Conservation (phyloP, 345 rosid genomes). For the Durio zibethinus region DNA sequence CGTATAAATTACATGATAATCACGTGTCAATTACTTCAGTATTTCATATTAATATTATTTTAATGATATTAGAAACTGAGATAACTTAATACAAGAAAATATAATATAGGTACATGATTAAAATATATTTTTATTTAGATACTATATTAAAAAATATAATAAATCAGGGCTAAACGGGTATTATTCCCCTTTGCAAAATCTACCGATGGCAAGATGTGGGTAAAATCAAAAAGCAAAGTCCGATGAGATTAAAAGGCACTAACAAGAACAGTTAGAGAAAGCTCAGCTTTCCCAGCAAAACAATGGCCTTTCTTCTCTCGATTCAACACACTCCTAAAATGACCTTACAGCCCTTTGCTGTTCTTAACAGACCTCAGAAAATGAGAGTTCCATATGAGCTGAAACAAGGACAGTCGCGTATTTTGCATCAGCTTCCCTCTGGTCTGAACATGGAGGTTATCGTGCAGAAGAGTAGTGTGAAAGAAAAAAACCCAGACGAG, state of each 20-base stretch:
- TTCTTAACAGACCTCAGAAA: constrained; percentile 26
- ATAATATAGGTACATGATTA: too few relatives aligned
- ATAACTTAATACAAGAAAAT: too few relatives aligned
- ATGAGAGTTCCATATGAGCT: constrained; percentile 46
- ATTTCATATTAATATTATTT: too few relatives aligned
- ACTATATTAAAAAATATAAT: too few relatives aligned
- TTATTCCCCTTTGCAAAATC: too few relatives aligned
- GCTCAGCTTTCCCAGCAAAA: constrained; percentile 18
- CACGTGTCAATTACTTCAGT: too few relatives aligned
- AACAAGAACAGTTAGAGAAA: neutral
- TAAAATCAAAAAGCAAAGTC: too few relatives aligned
- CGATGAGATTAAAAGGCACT: neutral
- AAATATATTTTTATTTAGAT: too few relatives aligned
- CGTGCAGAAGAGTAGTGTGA: constrained; percentile 44
- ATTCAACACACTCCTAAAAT: constrained; percentile 20
- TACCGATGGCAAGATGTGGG: too few relatives aligned
- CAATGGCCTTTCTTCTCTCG: constrained; percentile 42
- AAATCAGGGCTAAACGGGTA: too few relatives aligned
- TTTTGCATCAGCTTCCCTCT: constrained; percentile 71
- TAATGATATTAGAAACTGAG: too few relatives aligned
- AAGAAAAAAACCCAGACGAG: constrained; percentile 2
- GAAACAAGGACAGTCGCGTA: constrained; percentile 62
- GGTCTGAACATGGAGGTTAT: constrained; percentile 81
- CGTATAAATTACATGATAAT: too few relatives aligned
- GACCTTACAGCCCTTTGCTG: constrained; percentile 32